A percentile compares a stretch with the other conserved stretches of the same genome.
Conservation (phyloP, 257 asterid genomes). For the Paraleonurus japonicus region DNA sequence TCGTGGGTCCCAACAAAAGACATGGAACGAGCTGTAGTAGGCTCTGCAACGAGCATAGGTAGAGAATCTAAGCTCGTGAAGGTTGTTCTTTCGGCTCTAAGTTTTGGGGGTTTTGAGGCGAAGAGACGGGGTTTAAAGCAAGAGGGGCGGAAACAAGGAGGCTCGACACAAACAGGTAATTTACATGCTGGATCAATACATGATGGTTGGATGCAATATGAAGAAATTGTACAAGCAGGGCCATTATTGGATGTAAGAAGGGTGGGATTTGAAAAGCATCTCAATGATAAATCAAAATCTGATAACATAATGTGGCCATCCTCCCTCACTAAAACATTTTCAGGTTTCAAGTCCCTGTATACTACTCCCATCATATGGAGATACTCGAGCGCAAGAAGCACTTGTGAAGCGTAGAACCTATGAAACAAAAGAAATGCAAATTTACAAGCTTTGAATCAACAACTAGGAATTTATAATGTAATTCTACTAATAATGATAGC, state of each 20-base stretch:
- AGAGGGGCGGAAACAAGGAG: constrained; percentile 81
- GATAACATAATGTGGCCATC: constrained; percentile 97
- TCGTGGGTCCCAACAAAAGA: constrained; percentile 97
- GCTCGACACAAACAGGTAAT: constrained; percentile 70
- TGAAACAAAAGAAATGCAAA: neutral
- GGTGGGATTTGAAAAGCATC: constrained; percentile 80
- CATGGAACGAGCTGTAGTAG: constrained; percentile 88
- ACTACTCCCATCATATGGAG: constrained; percentile 97
- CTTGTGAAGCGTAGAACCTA: constrained; percentile 90
- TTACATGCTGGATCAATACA: constrained; percentile 75
- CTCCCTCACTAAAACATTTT: constrained; percentile 85
- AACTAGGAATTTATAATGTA: neutral
- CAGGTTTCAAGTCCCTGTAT: constrained; percentile 88
- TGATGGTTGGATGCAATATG: constrained; percentile 76
- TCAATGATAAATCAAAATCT: constrained; percentile 79
- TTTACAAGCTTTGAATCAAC: neutral
- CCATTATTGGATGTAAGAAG: constrained; percentile 49
- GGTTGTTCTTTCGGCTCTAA: constrained; percentile 37
- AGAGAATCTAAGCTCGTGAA: constrained; percentile 40
- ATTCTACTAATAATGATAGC: neutral
- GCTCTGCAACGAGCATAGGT: constrained; percentile 79
- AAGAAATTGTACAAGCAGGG: constrained; percentile 56
- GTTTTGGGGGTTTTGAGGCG: constrained; percentile 47
- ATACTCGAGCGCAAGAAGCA: constrained; percentile 86
- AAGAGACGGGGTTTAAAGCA: constrained; percentile 85